Base-by-base conservation (phyloP, 495 filamentous ascomycete genomes). In the Neurospora hispaniola region DNA sequence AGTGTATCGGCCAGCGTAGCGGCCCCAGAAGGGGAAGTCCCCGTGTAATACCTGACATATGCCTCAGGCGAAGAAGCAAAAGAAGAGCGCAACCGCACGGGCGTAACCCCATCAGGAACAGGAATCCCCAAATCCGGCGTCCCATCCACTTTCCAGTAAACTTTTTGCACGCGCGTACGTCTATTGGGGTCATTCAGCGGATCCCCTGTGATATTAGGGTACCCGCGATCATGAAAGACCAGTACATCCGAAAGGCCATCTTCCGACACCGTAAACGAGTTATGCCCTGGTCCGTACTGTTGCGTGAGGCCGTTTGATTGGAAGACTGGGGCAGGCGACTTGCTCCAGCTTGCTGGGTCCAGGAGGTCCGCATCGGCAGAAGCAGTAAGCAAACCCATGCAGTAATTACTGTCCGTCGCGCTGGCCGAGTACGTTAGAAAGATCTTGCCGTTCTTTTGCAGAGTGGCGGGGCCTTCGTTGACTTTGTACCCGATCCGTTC, bases 251-350 rank as follows among this genome's bases (percentile, higher is more conserved):
- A 79, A 3, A 76, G 78, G 3, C 81, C 84, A 73, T 88, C 85
- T 11, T 87, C 86, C 31, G 82, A 84, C 8, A 75, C 71, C 71
- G 85, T 85, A 76, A 87, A 86, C 18, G 80, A 79, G 75, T 89
- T 88, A 69, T 88, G 86, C 1, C 86, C 87, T 0, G 87, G 84
- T 3, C 87, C 87, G 59, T 83, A 86, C 76, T 87, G 85, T 16
- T 76, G 73, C 3, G 86, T 85, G 8, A 9, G 6, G 6, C 0
- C 0, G n/a, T 46, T 46, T 0, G 43, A 71, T 86, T 84, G 4
- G 81, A 79, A 78, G 44, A 79, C 38, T 18, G 78, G 76, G 2
- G 2, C 59, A n/a, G 12, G 71, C 0, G 71, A 39, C 75, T 88
- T 89, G 14, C 68, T 77, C 87, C 87, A 89, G 2, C 80, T 81